Evolutionary conservation across 768 basidiomycete species (phyloP), one percentile per base, ranked within the genome.

Genomic region (Tricholoma matsutake): DNA sequence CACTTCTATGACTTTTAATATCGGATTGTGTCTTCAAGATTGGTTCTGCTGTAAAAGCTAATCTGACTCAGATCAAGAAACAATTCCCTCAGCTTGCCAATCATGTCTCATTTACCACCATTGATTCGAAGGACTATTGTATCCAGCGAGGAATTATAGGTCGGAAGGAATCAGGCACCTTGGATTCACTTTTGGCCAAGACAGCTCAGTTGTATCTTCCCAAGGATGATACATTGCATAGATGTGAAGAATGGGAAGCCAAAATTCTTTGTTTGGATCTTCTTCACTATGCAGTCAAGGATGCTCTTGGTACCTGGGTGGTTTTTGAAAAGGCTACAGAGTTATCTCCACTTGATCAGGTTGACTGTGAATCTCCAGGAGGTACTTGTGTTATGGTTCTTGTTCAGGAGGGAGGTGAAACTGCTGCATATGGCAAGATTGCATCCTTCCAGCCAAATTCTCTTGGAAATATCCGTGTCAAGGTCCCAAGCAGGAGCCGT

Each of bases 171-270:
- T 25, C 59, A 45, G 59, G 53, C 5, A 45, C 29, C 4, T 45
- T 60, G 18, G 59, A 60, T 56, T 22, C 10, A 7, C 28, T 60
- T 9, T 7, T 55, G n/a, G 59, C 32, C 20, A 60, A 56, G 54
- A 39, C 54, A 3, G 6, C 55, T 18, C n/a, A 41, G 25, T 35
- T 55, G 54, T 60, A 60, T 56, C 53, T 60, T 55, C 22, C 59
- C 13, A 60, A 60, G 54, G 59, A 60, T 49, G 51, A 16, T 2
- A 49, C 37, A 4, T 41, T 56, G 13, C 13, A 51, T 16, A 70
- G 54, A 29, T 43, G 57, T 22, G 63, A 72, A 14, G 58, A 65
- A 20, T 69, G 66, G 70, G 66, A 72, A 56, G 41, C 5, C 16
- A 52, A 14, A 10, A 54, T 25, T 4, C 54, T 70, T 6, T 13